Evolutionary conservation across 805 yeast genomes (phyloP), one percentile per base, ranked within the genome.

Genomic region (Naumovozyma baii): DNA sequence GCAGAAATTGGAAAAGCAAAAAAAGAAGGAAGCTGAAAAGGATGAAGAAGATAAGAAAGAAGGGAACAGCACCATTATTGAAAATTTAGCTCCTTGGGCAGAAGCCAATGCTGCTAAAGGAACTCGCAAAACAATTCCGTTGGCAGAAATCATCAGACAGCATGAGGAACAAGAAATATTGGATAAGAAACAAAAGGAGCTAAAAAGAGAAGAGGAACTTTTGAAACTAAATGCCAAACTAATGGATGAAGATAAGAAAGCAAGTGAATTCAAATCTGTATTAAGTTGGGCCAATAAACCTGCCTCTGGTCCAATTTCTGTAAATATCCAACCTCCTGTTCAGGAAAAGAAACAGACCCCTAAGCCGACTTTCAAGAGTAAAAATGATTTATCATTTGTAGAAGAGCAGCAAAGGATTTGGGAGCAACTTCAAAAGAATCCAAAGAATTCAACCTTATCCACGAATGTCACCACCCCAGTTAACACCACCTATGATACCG

Each of bases 361-460:
- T 12, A 5, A 14, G 22, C 12, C 16, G 3, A 36, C 31, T 3
- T 8, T 25, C 14, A 36, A 29, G 12, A n/a, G n/a, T n/a, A 13
- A 15, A 2, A 22, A 33, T 19, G 48, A 54, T 37, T 46, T 57
- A 26, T 45, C 40, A 29, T 57, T 57, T 39, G 47, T 60, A 32
- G 51, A 54, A 31, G 63, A 60, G 41, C 64, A 60, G 40, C 50
- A 49, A 30, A 53, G 48, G 26, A 33, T 59, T 5, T 58, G 62
- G 61, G 60, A 76, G 44, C 82, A 77, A 40, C 68, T 74, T 41
- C 94, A 84, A 58, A 77, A 78, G 54, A 62, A 59, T 22, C 79
- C 83, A 36, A 73, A 73, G 78, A 39, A 18, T 7, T 8, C 7
- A n/a, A n/a, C 17, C 4, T 17, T 5, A 36, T 26, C 3, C 7